Evolutionary conservation across 2,329 filamentous ascomycete genomes (phyloP), one percentile per base, ranked within the genome.

Genomic region (Tolypocladium tropicale): DNA sequence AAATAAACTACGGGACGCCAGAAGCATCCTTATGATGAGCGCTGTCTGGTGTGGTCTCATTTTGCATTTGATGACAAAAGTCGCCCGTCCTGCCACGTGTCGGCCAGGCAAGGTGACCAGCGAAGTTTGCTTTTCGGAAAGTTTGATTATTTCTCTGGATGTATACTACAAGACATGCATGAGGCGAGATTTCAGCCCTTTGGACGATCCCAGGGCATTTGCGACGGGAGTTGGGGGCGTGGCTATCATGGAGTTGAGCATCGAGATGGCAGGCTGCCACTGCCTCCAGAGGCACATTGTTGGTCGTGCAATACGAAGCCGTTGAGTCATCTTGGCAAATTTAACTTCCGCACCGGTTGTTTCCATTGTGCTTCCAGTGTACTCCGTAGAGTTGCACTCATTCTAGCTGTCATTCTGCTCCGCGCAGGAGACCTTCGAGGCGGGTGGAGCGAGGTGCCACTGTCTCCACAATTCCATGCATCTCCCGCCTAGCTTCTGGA

Each of bases 71-170:
- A 49, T 32, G 46, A 32, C 16, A 49, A n/a, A 28, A n/a, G 25
- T 4, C n/a, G 30, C 9, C 18, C 10, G 12, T n/a, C n/a, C 32
- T 36, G 39, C 23, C 37, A 49, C 28, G 32, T 33, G 11, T 25
- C 37, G 46, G 25, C 21, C 16, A 46, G 34, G 25, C 25, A n/a
- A 37, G 49, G 54, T 58, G 56, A 54, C 54, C 52, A 37, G 39
- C 32, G 46, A 21, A 50, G 23, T 16, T 53, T 53, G 39, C 37
- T 41, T 41, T 16, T 0, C 9, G n/a, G 37, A 21, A 21, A 6
- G 12, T 11, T 16, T 46, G 14, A 2, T 25, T 46, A n/a, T 46
- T 46, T 46, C 12, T 16, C 3, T 41, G 9, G 21, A 5, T 33
- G 46, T 33, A 33, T 50, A 21, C 46, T 49, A 33, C 16, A 30